These are phyloP conservation scores for Suillus subalutaceus DNA, from an alignment of 768 basidiomycete genomes.

Conservation along the genomic window DNA sequence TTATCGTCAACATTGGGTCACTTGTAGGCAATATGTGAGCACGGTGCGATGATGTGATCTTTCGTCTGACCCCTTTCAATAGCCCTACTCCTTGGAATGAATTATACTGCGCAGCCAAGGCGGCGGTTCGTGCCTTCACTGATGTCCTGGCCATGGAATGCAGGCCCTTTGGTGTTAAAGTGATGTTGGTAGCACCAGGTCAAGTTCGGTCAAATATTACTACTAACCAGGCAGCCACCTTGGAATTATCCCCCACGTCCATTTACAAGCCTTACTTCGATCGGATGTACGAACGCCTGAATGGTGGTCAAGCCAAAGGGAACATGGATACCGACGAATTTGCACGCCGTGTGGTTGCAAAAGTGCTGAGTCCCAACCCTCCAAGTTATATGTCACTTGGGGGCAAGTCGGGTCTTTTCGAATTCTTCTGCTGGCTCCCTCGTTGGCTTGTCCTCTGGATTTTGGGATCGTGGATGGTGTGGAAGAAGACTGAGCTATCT, in stretches of 20 bases:
- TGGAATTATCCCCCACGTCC: slow-evolving; percentile 50
- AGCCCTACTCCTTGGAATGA: too few species aligned
- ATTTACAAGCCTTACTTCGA: slow-evolving; percentile 57
- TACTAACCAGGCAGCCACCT: slow-evolving; percentile 46
- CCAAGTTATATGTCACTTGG: slow-evolving; percentile 57
- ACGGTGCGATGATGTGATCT: background rate
- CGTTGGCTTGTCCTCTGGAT: slow-evolving; percentile 21
- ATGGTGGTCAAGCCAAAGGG: slow-evolving; percentile 50
- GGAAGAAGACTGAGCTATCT: background rate
- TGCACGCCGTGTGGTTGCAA: slow-evolving; percentile 53
- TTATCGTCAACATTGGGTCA: slow-evolving; percentile 77
- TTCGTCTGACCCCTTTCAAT: too few species aligned
- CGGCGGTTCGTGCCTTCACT: slow-evolving; percentile 42
- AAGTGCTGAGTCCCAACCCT: slow-evolving; percentile 48
- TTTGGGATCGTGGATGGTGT: slow-evolving; percentile 10
- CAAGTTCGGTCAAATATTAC: slow-evolving; percentile 68
- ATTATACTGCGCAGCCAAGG: too few species aligned
- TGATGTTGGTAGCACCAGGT: slow-evolving; percentile 71
- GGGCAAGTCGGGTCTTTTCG: slow-evolving; percentile 33
- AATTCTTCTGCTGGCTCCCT: slow-evolving; percentile 26
- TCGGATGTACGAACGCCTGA: slow-evolving; percentile 56
- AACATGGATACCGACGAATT: slow-evolving; percentile 56
- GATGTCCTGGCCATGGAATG: slow-evolving; percentile 76
- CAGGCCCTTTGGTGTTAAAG: slow-evolving; percentile 68
- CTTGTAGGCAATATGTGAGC: slow-evolving; percentile 63